These are phyloP conservation scores for Drechslera avenae DNA, from an alignment of 2,329 filamentous ascomycete genomes.

Conservation along the genomic window DNA sequence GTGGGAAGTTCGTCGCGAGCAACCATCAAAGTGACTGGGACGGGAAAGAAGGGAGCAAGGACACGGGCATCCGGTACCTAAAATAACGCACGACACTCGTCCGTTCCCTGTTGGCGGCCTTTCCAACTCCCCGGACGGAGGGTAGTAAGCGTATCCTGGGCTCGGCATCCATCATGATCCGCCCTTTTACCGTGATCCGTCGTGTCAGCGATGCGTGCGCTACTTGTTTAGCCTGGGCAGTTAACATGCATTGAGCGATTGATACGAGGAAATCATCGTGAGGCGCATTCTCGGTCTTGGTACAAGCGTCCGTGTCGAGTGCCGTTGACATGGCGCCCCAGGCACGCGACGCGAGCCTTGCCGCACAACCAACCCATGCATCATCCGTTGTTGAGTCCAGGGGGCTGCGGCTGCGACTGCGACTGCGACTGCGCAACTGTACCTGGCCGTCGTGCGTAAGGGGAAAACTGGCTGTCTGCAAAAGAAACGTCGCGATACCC, in stretches of 20 bases:
- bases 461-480: not conserved
- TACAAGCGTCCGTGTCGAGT: conserved; percentile 2
- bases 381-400: not conserved
- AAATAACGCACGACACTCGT: conserved; percentile 19
- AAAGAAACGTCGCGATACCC: conserved; percentile 12
- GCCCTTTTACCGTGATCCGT: conserved; percentile 9
- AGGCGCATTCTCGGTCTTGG: conserved; percentile 11
- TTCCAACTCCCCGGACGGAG: conserved; percentile 9
- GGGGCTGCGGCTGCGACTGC: not conserved
- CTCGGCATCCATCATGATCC: conserved; percentile 18
- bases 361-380: conserved; percentile 1
- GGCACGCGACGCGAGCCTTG: conserved; percentile 9
- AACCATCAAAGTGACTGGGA: conserved; percentile 5
- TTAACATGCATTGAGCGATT: conserved; percentile 6
- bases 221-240: conserved; percentile 14
- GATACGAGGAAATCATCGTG: conserved; percentile 7
- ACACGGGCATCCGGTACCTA: conserved; percentile 19
- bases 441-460: not conserved
- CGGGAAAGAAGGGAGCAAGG: conserved; percentile 10
- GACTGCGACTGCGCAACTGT: not conserved
- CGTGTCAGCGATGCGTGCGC: conserved; percentile 10
- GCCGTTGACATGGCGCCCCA: conserved; percentile 11
- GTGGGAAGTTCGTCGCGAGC: conserved; percentile 7
- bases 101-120: conserved; percentile 15
- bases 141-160: conserved; percentile 15